phyloP scores from a whole-genome alignment of 192 early-diverging fungal species.

The Backusella circina region DNA sequence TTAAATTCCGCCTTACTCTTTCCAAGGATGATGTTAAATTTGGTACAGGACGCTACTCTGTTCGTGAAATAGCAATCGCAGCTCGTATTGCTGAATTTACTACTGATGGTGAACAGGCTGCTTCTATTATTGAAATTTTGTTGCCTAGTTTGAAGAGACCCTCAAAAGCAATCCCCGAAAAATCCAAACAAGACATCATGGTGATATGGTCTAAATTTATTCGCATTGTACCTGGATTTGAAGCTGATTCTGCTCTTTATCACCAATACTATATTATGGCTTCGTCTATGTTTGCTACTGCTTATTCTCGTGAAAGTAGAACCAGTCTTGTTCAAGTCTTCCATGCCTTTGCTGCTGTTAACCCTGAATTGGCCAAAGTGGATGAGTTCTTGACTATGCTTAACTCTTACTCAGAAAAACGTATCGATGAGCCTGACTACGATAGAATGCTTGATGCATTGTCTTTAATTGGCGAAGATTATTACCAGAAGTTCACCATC shows the following conservation, averaged over 20 bases:
- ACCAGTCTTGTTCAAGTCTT: conserved; percentile 60
- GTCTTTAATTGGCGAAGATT: conserved; percentile 61
- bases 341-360: conserved; percentile 57
- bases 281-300: conserved; percentile 66
- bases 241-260: conserved; percentile 37
- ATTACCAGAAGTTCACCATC: conserved; percentile 61
- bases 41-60: conserved; percentile 50
- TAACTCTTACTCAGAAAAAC: conserved; percentile 70
- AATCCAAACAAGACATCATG: conserved; percentile 82
- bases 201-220: conserved; percentile 76
- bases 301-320: conserved; percentile 65
- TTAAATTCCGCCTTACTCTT: conserved; percentile 48
- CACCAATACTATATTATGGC: conserved; percentile 61
- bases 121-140: conserved; percentile 72
- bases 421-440: conserved; percentile 88
- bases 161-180: conserved; percentile 66
- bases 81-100: conserved; percentile 75
- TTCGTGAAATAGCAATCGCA: conserved; percentile 77
- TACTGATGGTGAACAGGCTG: conserved; percentile 58
- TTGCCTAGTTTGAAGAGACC: conserved; percentile 79
- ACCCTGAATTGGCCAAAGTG: conserved; percentile 46
- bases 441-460: conserved; percentile 79
- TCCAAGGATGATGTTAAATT: conserved; percentile 43
- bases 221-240: conserved; percentile 61
- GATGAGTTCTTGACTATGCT: conserved; percentile 63